These are phyloP conservation scores for Orbilia brochopaga DNA, from an alignment of 2,329 filamentous ascomycete species.

Conservation along the genomic window DNA sequence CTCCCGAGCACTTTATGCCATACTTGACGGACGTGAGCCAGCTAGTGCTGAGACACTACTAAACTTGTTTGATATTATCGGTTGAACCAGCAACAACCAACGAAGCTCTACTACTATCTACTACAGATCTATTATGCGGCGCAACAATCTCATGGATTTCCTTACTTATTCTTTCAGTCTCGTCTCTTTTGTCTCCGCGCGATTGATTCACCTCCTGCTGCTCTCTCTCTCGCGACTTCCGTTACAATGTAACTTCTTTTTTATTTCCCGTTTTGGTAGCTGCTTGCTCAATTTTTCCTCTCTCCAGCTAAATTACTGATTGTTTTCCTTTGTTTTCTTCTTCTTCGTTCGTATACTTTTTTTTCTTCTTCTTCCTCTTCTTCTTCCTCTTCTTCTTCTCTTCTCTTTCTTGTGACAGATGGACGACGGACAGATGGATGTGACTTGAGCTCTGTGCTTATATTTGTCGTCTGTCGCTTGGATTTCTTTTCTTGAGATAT, in stretches of 20 bases:
- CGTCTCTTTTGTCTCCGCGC: constrained; percentile 21
- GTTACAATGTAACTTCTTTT: neutral
- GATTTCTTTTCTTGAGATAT: too few relatives aligned
- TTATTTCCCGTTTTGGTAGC: constrained; percentile 6
- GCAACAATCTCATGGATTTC: constrained; percentile 26
- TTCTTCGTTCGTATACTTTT: constrained; percentile 13
- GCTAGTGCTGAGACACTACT: constrained; percentile 38
- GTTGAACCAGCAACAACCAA: constrained; percentile 22
- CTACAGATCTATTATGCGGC: constrained; percentile 37
- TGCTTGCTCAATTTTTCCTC: constrained; percentile 12
- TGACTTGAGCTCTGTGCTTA: too few relatives aligned
- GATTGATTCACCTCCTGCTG: constrained; percentile 2
- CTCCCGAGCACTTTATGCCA: constrained; percentile 34
- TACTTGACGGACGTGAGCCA: constrained; percentile 24
- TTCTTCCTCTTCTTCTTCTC: constrained; percentile 14
- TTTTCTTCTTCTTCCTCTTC: constrained; percentile 14
- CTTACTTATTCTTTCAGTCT: constrained; percentile 7
- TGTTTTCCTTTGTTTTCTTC: constrained; percentile 9
- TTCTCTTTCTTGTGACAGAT: neutral
- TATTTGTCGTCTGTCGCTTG: too few relatives aligned
- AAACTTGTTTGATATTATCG: constrained; percentile 47
- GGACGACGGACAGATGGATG: too few relatives aligned
- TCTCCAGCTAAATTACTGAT: constrained; percentile 8
- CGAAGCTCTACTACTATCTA: constrained; percentile 36
- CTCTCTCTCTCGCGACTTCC: neutral